Conservation (phyloP, 306 rosid genomes). For the Cucurbita pepo region DNA sequence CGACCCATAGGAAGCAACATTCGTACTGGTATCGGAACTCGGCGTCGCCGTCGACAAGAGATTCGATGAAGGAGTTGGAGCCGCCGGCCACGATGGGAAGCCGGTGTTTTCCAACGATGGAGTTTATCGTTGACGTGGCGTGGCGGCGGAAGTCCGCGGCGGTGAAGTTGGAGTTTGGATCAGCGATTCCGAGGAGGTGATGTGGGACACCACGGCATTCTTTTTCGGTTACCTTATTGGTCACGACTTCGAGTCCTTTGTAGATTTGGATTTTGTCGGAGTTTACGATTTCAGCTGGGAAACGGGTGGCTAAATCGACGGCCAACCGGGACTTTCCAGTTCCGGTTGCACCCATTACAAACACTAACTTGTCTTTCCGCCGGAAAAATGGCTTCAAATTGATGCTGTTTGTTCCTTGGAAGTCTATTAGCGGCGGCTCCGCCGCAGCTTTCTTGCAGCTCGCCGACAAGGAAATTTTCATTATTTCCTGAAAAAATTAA, state of each 20-base stretch:
- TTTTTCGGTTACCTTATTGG: conserved; percentile 47
- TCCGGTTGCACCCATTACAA: conserved; percentile 71
- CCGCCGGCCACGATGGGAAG: conserved; percentile 34
- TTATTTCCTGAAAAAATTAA: background rate
- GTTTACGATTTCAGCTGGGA: conserved; percentile 43
- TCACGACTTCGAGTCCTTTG: conserved; percentile 42
- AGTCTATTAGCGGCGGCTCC: conserved; percentile 21
- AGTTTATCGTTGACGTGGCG: conserved; percentile 13
- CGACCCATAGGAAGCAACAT: conserved; percentile 25
- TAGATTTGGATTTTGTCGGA: conserved; percentile 73
- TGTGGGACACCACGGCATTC: conserved; percentile 61
- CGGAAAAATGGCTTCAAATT: conserved; percentile 20
- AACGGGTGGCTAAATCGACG: conserved; percentile 41
- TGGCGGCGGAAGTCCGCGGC: conserved; percentile 17
- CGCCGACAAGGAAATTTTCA: conserved; percentile 8
- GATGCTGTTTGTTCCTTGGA: conserved; percentile 15
- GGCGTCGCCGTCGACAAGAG: conserved; percentile 10
- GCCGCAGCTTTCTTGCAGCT: conserved; percentile 25
- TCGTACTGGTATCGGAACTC: conserved; percentile 19
- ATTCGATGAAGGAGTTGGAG: conserved; percentile 24
- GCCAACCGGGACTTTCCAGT: conserved; percentile 63
- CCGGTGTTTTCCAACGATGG: conserved; percentile 10
- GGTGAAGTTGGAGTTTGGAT: conserved; percentile 24
- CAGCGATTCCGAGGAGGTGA: conserved; percentile 33
- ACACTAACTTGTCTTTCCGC: conserved; percentile 41